These are phyloP conservation scores for Chalciporus chontae DNA, from an alignment of 768 basidiomycete genomes.

Conservation along the genomic window DNA sequence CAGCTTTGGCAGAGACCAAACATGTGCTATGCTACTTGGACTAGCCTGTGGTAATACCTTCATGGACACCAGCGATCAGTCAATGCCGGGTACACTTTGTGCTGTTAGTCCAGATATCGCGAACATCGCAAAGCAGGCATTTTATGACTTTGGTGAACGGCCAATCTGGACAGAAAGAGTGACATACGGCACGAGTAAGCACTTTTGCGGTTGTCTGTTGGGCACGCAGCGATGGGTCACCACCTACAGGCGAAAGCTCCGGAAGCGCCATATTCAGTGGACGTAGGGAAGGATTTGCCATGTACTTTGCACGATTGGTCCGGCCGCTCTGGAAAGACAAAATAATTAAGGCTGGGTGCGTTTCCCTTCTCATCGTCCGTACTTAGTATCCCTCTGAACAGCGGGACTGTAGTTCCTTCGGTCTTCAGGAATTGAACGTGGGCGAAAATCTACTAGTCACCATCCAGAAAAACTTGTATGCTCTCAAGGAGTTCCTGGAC, in stretches of 20 bases:
- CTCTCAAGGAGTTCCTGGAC: constrained; percentile 71
- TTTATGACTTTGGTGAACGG: constrained; percentile 82
- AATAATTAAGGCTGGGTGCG: constrained; percentile 63
- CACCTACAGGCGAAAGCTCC: constrained; percentile 52
- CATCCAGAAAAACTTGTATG: constrained; percentile 77
- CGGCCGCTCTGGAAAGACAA: constrained; percentile 86
- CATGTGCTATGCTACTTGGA: constrained; percentile 87
- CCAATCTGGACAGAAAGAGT: constrained; percentile 79
- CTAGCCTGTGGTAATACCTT: constrained; percentile 84
- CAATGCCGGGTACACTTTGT: constrained; percentile 43
- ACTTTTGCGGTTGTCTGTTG: neutral
- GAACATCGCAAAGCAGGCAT: constrained; percentile 75
- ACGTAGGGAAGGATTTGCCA: constrained; percentile 80
- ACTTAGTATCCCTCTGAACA: neutral
- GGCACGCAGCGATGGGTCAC: constrained; percentile 1
- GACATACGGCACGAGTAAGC: constrained; percentile 71
- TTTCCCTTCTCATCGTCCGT: neutral
- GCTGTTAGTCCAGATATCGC: constrained; percentile 60
- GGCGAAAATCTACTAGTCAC: constrained; percentile 59
- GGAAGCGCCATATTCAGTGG: constrained; percentile 82
- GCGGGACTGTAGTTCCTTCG: constrained; percentile 34
- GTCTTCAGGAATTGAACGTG: constrained; percentile 56
- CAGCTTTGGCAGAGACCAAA: constrained; percentile 90
- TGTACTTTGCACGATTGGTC: constrained; percentile 83
- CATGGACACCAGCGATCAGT: constrained; percentile 54